phyloP scores from a whole-genome alignment of 2,329 filamentous ascomycete genomes.

The Cryphonectria naterciae region DNA sequence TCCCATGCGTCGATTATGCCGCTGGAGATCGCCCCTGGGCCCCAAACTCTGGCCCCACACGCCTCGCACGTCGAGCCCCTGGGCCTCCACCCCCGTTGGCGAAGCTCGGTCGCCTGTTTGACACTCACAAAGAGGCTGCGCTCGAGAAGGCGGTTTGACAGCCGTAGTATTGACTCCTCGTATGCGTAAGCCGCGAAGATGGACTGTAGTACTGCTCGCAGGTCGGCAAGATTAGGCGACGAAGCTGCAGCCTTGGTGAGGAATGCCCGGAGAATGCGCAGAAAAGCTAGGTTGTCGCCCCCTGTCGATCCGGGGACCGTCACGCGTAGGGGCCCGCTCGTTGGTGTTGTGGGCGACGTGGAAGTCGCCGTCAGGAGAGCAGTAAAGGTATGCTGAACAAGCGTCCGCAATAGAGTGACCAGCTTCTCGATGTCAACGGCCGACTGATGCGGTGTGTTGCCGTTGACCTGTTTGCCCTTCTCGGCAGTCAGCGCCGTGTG shows the following conservation, averaged over 20 bases:
- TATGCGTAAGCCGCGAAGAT: constrained; percentile 97
- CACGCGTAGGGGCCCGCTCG: constrained; percentile 38
- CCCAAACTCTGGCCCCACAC: constrained; percentile 84
- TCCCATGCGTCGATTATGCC: constrained; percentile 85
- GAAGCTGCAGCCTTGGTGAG: constrained; percentile 78
- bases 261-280: constrained; percentile 87
- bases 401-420: constrained; percentile 68
- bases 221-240: constrained; percentile 84
- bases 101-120: constrained; percentile 70
- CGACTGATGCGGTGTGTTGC: constrained; percentile 33
- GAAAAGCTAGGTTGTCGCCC: constrained; percentile 73
- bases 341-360: constrained; percentile 41
- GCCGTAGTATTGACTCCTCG: constrained; percentile 83
- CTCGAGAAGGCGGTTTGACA: constrained; percentile 86
- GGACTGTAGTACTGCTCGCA: constrained; percentile 81
- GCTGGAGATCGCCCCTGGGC: constrained; percentile 73
- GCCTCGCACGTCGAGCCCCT: constrained; percentile 85
- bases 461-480: constrained; percentile 32
- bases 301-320: constrained; percentile 37
- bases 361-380: constrained; percentile 80
- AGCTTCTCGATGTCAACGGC: constrained; percentile 63
- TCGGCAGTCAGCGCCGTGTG: constrained; percentile 30
- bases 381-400: constrained; percentile 91
- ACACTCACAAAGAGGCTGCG: constrained; percentile 88
- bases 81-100: constrained; percentile 88